Conservation (phyloP, 2,329 filamentous ascomycete species). For the Alternaria incomplexa region DNA sequence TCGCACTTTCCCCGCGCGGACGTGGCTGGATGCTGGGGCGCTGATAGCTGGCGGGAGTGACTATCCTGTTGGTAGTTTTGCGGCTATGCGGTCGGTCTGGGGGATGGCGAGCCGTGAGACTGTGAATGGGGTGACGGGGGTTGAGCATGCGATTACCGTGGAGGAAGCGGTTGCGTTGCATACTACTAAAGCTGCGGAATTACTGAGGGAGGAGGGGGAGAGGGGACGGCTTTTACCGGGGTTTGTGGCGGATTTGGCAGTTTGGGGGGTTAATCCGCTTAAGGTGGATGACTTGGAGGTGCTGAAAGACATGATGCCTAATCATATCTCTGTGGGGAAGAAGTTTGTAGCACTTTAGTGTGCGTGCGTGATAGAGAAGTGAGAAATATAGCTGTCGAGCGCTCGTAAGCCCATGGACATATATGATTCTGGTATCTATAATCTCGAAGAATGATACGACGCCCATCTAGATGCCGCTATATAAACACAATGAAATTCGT, state of each 20-base stretch:
- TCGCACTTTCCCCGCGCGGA: not conserved
- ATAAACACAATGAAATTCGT: not conserved
- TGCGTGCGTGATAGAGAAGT: too few relatives aligned
- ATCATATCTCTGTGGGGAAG: not conserved
- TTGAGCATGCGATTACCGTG: not conserved
- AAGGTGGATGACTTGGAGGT: not conserved
- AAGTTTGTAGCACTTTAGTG: not conserved
- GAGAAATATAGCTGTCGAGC: too few relatives aligned
- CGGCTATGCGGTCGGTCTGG: not conserved
- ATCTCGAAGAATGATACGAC: too few relatives aligned
- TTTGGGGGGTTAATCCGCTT: not conserved
- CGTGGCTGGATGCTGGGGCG: not conserved
- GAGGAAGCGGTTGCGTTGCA: not conserved
- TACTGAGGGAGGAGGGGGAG: not conserved
- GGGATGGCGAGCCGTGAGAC: not conserved
- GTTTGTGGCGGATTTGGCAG: not conserved
- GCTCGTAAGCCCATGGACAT: too few relatives aligned
- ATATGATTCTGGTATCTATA: too few relatives aligned
- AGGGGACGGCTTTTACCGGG: not conserved
- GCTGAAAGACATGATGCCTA: not conserved
- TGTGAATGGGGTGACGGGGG: not conserved
- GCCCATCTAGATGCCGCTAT: not conserved
- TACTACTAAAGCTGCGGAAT: not conserved
- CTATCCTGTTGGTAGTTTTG: not conserved
- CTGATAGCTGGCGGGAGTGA: not conserved